These are phyloP conservation scores for Russula compacta DNA, from an alignment of 768 basidiomycete species.

Conservation along the genomic window DNA sequence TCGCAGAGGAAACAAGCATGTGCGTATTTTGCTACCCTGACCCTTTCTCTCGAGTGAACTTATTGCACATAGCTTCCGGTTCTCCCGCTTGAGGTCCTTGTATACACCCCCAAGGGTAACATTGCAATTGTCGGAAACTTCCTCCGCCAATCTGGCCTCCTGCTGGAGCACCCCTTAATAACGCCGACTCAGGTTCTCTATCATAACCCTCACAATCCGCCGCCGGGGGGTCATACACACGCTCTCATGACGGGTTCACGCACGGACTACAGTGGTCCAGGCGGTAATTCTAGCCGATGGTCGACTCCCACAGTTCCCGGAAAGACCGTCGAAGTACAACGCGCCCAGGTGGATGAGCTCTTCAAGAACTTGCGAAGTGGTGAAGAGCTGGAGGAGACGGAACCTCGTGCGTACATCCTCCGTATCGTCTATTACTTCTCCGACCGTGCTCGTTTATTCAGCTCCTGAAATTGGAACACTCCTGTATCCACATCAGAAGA, in stretches of 20 bases:
- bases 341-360: slow-evolving; percentile 88
- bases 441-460: slow-evolving; percentile 27
- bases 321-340: slow-evolving; percentile 84
- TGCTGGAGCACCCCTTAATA: slow-evolving; percentile 72
- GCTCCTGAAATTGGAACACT: slow-evolving; percentile 69
- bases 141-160: slow-evolving; percentile 55
- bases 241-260: slow-evolving; percentile 34
- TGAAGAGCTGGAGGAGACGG: slow-evolving; percentile 78
- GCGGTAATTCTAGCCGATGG: slow-evolving; percentile 42
- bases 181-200: slow-evolving; percentile 56
- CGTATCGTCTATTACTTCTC: slow-evolving; percentile 16
- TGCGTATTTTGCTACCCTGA: slow-evolving; percentile 31
- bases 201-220: slow-evolving; percentile 83
- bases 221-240: slow-evolving; percentile 52
- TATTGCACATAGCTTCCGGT: slow-evolving; percentile 55
- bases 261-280: slow-evolving; percentile 33
- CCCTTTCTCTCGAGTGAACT: slow-evolving; percentile 17
- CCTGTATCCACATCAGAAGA: slow-evolving; percentile 97
- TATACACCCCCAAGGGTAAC: slow-evolving; percentile 93
- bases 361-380: slow-evolving; percentile 85
- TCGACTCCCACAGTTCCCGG: slow-evolving; percentile 44
- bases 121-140: slow-evolving; percentile 73
- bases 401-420: slow-evolving; percentile 55
- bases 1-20: slow-evolving; percentile 52
- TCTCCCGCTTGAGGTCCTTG: slow-evolving; percentile 73